Conservation (phyloP, 2,329 filamentous ascomycete species). For the Fonsecaea monophora region DNA sequence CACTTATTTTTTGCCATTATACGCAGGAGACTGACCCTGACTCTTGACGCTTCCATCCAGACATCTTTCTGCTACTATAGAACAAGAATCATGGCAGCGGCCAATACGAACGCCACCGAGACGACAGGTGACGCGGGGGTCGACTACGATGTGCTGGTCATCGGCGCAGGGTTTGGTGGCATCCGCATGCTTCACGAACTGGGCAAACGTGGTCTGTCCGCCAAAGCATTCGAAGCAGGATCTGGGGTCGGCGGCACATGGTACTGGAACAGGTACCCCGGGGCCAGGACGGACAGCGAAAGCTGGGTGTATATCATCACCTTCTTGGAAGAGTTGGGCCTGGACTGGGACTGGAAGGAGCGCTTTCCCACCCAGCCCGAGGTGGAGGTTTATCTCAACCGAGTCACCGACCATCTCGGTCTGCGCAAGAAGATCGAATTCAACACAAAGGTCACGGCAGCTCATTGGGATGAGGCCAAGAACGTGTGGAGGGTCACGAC, state of each 20-base stretch:
- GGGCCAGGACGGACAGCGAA: conserved; percentile 56
- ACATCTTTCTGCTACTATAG: not conserved
- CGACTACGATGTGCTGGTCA: conserved; percentile 40
- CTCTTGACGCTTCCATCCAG: not conserved
- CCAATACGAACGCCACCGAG: not conserved
- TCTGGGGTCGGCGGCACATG: conserved; percentile 50
- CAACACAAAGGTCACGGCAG: conserved; percentile 50
- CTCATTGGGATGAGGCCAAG: conserved; percentile 47
- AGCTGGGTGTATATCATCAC: conserved; percentile 51
- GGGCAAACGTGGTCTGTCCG: conserved; percentile 57
- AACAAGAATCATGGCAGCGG: not conserved
- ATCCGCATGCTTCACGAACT: conserved; percentile 61
- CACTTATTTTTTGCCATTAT: not conserved
- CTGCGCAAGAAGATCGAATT: conserved; percentile 55
- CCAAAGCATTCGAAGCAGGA: conserved; percentile 60
- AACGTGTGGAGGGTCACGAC: conserved; percentile 55
- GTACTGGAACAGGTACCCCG: conserved; percentile 49
- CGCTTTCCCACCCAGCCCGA: conserved; percentile 48
- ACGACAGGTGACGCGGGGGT: conserved; percentile 3
- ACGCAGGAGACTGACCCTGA: not conserved
- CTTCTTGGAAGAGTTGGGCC: conserved; percentile 47
- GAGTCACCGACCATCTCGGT: conserved; percentile 54
- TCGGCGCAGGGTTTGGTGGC: conserved; percentile 48
- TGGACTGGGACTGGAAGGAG: conserved; percentile 43
- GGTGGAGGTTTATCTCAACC: conserved; percentile 54